Base-by-base conservation (phyloP, 805 yeast species). In the Tetrapisispora iriomotensis region DNA sequence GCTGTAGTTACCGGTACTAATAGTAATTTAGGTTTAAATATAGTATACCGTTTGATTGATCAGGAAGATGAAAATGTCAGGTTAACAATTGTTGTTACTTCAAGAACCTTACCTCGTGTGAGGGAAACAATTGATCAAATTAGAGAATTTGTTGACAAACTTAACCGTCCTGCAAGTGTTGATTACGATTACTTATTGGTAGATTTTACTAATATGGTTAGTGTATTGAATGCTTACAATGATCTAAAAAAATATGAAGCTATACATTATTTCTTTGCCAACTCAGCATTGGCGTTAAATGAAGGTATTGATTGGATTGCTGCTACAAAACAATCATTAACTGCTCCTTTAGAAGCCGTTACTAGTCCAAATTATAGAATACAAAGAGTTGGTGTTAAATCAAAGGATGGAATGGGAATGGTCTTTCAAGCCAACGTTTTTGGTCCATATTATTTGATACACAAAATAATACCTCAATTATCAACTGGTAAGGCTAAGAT, bases 391-490 rank as follows among this genome's bases (percentile, higher is more conserved):
- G 96, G 96, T 4, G 78, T 79, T 20, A 76, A 72, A 52, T 75
- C 95, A 1, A 58, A 53, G 15, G 98, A 92, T 60, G 87, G 75
- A 0, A 50, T 90, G 67, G 96, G 97, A 1, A 64, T 82, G 23
- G 86, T 87, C 4, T 92, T 90, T 65, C 95, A 92, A 61, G 94
- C 92, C 5, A 92, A 92, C 56, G 95, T 90, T n/a, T 85, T 92
- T 63, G 95, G 95, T 0, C 97, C 97, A 2, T 88, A 83, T 64
- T 92, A 79, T 59, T 64, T 92, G 38, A 69, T 88, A 39, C 83
- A 82, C 48, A 77, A 74, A 45, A 62, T 90, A 17, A 58, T 68
- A 29, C 75, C 75, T 2, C 61, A 75, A 27, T 61, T 88, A n/a
- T 47, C 61, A 8, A 56, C 62, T 3, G 64, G 67, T 2, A 79